Percentiles rank a stretch among this genome's conserved stretches.
These are phyloP conservation scores for Aureobasidium lini DNA, from an alignment of 2,329 filamentous ascomycete species.

Conservation along the genomic window DNA sequence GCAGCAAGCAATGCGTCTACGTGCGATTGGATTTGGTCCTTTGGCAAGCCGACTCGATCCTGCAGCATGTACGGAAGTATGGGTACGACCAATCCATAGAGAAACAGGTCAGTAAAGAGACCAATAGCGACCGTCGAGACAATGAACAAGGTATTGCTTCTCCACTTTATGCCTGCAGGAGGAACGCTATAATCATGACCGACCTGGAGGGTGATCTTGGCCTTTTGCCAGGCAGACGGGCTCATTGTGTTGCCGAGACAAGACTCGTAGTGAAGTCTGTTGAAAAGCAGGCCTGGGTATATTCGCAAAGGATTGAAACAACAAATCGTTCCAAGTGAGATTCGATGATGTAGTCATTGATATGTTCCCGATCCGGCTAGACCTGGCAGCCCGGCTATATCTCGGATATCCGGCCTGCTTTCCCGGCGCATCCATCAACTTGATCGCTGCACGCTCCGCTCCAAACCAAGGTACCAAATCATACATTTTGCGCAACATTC, in stretches of 20 bases:
- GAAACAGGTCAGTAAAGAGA: slow-evolving; percentile 52
- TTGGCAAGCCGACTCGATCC: slow-evolving; percentile 42
- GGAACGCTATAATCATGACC: slow-evolving; percentile 25
- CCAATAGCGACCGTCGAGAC: slow-evolving; percentile 48
- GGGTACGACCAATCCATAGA: slow-evolving; percentile 53
- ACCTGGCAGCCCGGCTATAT: too few relatives aligned
- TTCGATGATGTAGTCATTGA: background rate
- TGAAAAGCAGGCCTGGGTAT: too few relatives aligned
- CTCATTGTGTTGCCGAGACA: background rate
- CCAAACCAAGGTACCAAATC: background rate
- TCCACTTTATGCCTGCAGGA: slow-evolving; percentile 40
- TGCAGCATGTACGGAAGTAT: slow-evolving; percentile 51
- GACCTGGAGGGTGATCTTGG: slow-evolving; percentile 30
- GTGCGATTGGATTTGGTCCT: slow-evolving; percentile 43
- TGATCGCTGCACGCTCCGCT: background rate
- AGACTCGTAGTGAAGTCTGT: background rate
- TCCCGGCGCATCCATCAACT: background rate
- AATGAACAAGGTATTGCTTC: slow-evolving; percentile 55
- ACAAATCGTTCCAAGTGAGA: too few relatives aligned
- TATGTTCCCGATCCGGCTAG: background rate
- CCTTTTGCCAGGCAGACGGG: slow-evolving; percentile 11
- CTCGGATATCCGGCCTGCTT: background rate
- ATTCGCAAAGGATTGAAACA: too few relatives aligned
- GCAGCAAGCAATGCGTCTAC: slow-evolving; percentile 48
- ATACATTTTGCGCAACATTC: background rate